phyloP scores from a whole-genome alignment of 352 stramenopile genomes.

The Pythium volutum region DNA sequence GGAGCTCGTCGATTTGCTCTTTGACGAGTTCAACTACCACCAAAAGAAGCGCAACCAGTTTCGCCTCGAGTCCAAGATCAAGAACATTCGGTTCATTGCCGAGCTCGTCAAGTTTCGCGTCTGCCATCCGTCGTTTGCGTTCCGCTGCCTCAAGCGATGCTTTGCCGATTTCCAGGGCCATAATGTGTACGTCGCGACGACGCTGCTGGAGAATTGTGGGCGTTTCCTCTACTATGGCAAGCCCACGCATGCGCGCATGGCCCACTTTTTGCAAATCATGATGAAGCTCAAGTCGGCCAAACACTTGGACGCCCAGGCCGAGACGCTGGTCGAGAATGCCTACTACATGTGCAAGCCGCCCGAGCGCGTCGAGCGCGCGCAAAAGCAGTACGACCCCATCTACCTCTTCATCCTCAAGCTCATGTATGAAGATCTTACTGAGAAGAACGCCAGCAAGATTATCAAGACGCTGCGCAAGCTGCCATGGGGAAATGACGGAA shows the following conservation, averaged over 20 bases:
- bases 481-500: slow-evolving; percentile 76
- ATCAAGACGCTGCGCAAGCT: slow-evolving; percentile 93
- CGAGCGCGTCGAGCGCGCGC: slow-evolving; percentile 67
- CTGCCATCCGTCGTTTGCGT: slow-evolving; percentile 92
- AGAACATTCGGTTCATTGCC: slow-evolving; percentile 94
- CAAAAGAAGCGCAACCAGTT: slow-evolving; percentile 94
- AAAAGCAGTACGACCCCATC: slow-evolving; percentile 88
- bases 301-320: slow-evolving; percentile 81
- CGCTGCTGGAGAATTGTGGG: slow-evolving; percentile 95
- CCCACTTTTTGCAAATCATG: slow-evolving; percentile 92
- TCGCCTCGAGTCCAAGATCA: slow-evolving; percentile 92
- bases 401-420: slow-evolving; percentile 90
- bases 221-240: slow-evolving; percentile 95
- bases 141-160: slow-evolving; percentile 92
- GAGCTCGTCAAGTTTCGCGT: slow-evolving; percentile 97
- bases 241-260: slow-evolving; percentile 89
- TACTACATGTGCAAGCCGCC: slow-evolving; percentile 93
- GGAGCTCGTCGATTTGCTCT: slow-evolving; percentile 89
- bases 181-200: slow-evolving; percentile 96
- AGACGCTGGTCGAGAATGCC: slow-evolving; percentile 90
- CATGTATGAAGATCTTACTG: slow-evolving; percentile 83
- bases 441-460: slow-evolving; percentile 86
- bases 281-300: slow-evolving; percentile 95
- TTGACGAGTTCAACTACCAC: slow-evolving; percentile 94
- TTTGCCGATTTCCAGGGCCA: slow-evolving; percentile 94